Conservation (phyloP, 441 rosid genomes). For the Erysimum pusillum region DNA sequence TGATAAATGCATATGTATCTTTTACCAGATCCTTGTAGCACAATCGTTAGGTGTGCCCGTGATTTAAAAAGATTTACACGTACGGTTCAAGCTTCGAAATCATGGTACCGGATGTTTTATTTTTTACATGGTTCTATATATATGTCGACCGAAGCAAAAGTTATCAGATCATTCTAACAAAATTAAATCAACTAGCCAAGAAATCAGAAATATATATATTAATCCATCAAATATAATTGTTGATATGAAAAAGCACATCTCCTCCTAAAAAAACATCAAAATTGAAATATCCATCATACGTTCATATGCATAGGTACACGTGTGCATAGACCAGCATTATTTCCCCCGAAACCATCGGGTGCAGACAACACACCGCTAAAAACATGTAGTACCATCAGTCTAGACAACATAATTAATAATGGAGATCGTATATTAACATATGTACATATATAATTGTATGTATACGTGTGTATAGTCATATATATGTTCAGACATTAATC, state of each 20-base stretch:
- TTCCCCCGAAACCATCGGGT: conserved; percentile 26
- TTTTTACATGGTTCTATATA: too few species aligned
- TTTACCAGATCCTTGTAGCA: neutral
- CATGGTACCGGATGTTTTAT: neutral
- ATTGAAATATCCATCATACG: neutral
- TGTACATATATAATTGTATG: conserved; percentile 1
- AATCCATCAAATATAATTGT: neutral
- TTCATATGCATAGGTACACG: conserved; percentile 31
- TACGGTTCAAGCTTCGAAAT: neutral
- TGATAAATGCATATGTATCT: neutral
- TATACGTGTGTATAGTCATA: neutral
- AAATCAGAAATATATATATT: neutral
- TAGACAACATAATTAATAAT: conserved; percentile 32
- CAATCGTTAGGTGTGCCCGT: neutral
- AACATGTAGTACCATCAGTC: conserved; percentile 30
- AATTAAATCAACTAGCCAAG: neutral
- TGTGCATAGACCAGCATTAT: conserved; percentile 33
- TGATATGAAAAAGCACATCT: neutral
- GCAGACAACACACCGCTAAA: conserved; percentile 43
- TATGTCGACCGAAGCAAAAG: neutral
- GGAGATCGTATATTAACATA: conserved; percentile 2
- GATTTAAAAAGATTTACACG: neutral
- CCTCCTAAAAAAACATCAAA: neutral
- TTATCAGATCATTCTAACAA: neutral
- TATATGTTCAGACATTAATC: neutral